Base-by-base conservation (phyloP, 2,329 filamentous ascomycete genomes). In the Fusarium sp. region DNA sequence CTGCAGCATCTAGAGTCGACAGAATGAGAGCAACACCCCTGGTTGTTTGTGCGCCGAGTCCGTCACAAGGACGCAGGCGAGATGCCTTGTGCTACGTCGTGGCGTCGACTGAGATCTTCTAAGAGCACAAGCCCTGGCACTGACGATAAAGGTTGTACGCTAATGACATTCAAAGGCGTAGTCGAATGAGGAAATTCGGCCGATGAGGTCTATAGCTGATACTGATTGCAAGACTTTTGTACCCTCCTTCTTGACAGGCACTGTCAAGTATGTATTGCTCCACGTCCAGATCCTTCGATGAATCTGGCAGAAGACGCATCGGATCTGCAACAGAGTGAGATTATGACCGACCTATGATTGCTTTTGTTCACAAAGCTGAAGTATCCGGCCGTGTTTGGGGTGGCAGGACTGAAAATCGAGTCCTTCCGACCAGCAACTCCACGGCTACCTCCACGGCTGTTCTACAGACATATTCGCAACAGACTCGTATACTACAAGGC, bases 21-120 rank as follows among this genome's bases (percentile, higher is more conserved):
- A 57, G 46, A 58, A 50, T 48, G 26, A 45, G 20, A 62, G 34
- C 10, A 28, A 45, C 46, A 20, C 7, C 24, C 50, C 59, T 15
- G 43, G 13, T 14, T 70, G 58, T 38, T 63, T 69, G 59, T 70
- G 34, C 52, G 43, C 53, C 63, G 63, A 40, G 46, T 28, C 58
- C 45, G 33, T 52, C 53, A 70, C 44, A 58, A 45, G 46, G 22
- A 36, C 42, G 20, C 26, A 36, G 42, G 28, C 43, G 48, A 45
- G 13, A 38, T 45, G 34, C 39, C 33, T 67, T 38, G 50, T 69
- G 42, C 42, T 50, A 59, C 52, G 6, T 17, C 15, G 34, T 45
- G 51, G 53, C 36, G 43, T 54, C 44, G 39, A 20, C 20, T 38
- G 49, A 64, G 45, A 54, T 42, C 42, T 53, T 15, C n/a, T 36